Evolutionary conservation across 495 filamentous ascomycete species (phyloP).

Genomic region (Barbatosphaeria neglecta): DNA sequence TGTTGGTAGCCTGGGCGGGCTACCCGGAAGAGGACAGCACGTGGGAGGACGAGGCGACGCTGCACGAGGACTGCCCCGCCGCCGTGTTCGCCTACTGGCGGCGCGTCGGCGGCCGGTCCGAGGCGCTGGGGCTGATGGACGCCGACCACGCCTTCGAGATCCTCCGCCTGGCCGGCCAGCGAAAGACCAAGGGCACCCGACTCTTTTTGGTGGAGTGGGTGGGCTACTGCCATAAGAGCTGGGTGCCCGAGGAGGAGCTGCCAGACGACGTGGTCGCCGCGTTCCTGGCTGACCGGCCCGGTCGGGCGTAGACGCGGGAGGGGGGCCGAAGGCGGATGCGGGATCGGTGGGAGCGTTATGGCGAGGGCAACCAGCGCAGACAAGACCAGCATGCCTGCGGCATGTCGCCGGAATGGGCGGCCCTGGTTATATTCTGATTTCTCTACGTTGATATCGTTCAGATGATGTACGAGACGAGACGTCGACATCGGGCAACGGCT

Average conservation of each 20-base stretch:
- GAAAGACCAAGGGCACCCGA: constrained; percentile 16
- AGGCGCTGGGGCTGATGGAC: constrained; percentile 3
- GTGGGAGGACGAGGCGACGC: constrained; percentile 29
- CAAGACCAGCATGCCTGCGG: no score
- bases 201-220: background rate
- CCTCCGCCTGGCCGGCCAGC: constrained; percentile 29
- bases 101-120: background rate
- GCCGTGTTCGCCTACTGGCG: background rate
- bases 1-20: constrained; percentile 32
- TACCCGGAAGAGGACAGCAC: constrained; percentile 29
- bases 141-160: constrained; percentile 30
- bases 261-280: background rate
- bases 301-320: no score
- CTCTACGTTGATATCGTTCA: no score
- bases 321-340: no score
- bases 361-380: no score
- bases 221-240: background rate
- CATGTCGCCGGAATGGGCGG: no score
- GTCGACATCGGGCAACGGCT: no score
- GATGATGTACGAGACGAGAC: no score
- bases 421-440: no score
- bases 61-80: background rate
- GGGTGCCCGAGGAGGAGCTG: background rate
- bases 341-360: no score
- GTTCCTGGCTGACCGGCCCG: no score